These are phyloP conservation scores for Bipolaris oryzae DNA, from an alignment of 2,329 filamentous ascomycete species.

Conservation along the genomic window DNA sequence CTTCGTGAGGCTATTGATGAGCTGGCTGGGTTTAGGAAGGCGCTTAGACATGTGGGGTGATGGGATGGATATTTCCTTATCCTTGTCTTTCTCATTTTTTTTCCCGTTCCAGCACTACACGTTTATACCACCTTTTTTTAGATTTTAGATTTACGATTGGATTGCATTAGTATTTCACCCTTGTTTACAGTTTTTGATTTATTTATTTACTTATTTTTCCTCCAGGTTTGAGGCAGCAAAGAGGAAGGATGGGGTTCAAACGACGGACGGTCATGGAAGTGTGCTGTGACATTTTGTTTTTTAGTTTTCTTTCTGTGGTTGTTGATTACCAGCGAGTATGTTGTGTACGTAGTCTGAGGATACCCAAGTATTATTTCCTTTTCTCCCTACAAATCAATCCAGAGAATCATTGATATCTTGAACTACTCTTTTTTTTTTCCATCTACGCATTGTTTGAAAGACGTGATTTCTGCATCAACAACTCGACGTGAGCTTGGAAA, in stretches of 20 bases:
- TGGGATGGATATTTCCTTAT: not conserved
- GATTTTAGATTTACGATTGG: slow-evolving; percentile 1
- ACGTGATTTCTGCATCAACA: too few species aligned
- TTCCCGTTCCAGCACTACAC: not conserved
- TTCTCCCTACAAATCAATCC: not conserved
- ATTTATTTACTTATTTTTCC: not conserved
- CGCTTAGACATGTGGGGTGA: slow-evolving; percentile 15
- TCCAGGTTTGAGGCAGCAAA: not conserved
- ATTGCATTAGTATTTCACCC: not conserved
- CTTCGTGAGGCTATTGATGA: slow-evolving; percentile 13
- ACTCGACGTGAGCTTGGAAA: too few species aligned
- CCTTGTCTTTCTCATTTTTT: not conserved
- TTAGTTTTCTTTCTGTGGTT: not conserved
- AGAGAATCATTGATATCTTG: not conserved
- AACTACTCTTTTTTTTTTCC: too few species aligned
- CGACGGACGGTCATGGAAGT: not conserved
- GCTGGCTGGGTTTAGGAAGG: slow-evolving; percentile 16
- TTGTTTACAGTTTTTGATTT: not conserved
- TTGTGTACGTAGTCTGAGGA: not conserved
- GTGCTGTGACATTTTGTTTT: not conserved
- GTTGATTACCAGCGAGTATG: not conserved
- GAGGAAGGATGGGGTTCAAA: not conserved
- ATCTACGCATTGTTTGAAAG: too few species aligned
- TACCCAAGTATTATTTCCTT: not conserved
- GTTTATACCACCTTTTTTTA: not conserved